Conservation (phyloP, 2,329 filamentous ascomycete species). For the Fusarium equiseti region DNA sequence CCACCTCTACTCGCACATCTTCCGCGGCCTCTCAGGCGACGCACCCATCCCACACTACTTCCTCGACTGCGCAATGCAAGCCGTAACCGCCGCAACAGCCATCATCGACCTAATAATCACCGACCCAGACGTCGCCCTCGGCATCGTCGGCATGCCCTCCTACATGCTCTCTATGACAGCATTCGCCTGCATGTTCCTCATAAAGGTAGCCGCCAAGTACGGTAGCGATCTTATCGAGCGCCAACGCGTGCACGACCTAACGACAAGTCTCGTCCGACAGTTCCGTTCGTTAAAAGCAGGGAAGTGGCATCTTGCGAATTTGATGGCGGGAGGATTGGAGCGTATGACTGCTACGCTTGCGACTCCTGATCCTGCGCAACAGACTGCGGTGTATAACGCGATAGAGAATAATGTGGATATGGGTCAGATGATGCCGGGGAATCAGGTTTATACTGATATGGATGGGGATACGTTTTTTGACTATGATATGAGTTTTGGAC, state of each 20-base stretch:
- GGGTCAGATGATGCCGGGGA: conserved; percentile 35
- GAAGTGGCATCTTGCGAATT: conserved; percentile 60
- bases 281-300: conserved; percentile 58
- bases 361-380: conserved; percentile 21
- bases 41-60: conserved; percentile 52
- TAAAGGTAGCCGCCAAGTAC: conserved; percentile 61
- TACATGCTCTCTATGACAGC: conserved; percentile 66
- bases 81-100: conserved; percentile 55
- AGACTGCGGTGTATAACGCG: conserved; percentile 25
- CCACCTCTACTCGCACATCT: conserved; percentile 57
- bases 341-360: conserved; percentile 51
- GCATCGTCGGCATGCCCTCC: conserved; percentile 60
- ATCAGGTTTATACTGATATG: conserved; percentile 42
- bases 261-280: conserved; percentile 54
- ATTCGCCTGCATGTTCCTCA: conserved; percentile 65
- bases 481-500: conserved; percentile 49
- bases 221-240: conserved; percentile 58
- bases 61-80: conserved; percentile 50
- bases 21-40: conserved; percentile 54
- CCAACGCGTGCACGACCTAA: conserved; percentile 55
- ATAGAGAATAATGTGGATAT: conserved; percentile 37
- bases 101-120: conserved; percentile 60
- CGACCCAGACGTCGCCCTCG: conserved; percentile 57
- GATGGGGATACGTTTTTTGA: conserved; percentile 47
- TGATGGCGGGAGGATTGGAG: conserved; percentile 63